These are phyloP conservation scores for Cicer bijugum DNA, from an alignment of 306 rosid genomes.

Conservation along the genomic window DNA sequence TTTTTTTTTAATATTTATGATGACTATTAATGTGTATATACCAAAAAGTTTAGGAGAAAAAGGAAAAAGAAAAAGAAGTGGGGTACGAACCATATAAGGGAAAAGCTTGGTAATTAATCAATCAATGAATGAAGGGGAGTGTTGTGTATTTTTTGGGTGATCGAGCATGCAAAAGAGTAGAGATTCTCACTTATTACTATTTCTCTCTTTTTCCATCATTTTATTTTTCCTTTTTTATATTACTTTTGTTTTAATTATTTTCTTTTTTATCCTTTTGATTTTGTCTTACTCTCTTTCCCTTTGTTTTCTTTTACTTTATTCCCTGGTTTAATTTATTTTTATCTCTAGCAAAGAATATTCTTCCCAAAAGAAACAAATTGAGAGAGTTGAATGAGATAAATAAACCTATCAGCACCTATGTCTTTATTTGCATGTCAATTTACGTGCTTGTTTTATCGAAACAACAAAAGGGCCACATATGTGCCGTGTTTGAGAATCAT, in stretches of 20 bases:
- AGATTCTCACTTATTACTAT: conserved; percentile 69
- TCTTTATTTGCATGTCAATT: conserved; percentile 24
- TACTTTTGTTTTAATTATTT: conserved; percentile 35
- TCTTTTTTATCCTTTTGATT: conserved; percentile 21
- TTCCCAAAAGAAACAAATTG: conserved; percentile 30
- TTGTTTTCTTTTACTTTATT: conserved; percentile 42
- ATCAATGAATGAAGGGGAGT: conserved; percentile 1
- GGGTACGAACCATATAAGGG: conserved; percentile 4
- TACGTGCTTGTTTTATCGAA: conserved; percentile 40
- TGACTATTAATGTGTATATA: conserved; percentile 39
- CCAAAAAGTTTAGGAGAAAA: conserved; percentile 15
- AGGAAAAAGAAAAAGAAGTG: conserved; percentile 30
- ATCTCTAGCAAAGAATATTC: conserved; percentile 44
- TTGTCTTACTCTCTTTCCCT: conserved; percentile 42
- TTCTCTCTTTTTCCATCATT: conserved; percentile 63
- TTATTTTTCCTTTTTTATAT: neutral
- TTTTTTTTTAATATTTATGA: neutral
- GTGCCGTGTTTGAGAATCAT: conserved; percentile 28
- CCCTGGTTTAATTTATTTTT: conserved; percentile 29
- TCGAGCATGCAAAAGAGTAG: conserved; percentile 46
- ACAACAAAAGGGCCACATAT: conserved; percentile 40
- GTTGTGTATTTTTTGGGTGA: conserved; percentile 27
- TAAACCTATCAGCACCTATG: conserved; percentile 4
- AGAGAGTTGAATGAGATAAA: conserved; percentile 30
- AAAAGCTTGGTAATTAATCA: neutral